phyloP scores from a whole-genome alignment of 1,284 basidiomycete genomes.

The Ustilago tritici region DNA sequence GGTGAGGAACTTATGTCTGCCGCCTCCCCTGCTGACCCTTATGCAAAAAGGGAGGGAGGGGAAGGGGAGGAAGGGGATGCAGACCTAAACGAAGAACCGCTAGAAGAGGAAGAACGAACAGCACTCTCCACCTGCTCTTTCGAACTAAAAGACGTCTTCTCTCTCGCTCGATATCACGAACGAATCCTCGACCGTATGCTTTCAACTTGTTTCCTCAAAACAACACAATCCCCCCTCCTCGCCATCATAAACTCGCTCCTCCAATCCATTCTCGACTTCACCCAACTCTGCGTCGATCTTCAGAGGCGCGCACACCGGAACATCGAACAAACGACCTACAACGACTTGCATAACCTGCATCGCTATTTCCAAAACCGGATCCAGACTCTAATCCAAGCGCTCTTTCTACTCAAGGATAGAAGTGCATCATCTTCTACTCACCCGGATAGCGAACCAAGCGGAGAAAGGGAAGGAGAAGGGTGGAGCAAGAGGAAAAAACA shows the following conservation, averaged over 20 bases:
- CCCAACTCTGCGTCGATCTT: constrained; percentile 40
- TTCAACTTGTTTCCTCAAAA: constrained; percentile 49
- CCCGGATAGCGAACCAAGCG: background rate
- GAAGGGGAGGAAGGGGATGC: constrained; percentile 15
- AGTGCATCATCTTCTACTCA: background rate
- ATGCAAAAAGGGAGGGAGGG: background rate
- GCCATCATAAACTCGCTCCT: constrained; percentile 37
- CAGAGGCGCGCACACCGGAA: constrained; percentile 14
- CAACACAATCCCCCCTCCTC: constrained; percentile 25
- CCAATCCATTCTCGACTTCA: constrained; percentile 45
- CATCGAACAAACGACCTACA: constrained; percentile 18
- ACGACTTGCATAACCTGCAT: constrained; percentile 31
- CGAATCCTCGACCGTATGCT: constrained; percentile 55
- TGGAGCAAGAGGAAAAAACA: constrained; percentile 30
- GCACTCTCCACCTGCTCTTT: constrained; percentile 31
- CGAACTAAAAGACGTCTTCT: constrained; percentile 59
- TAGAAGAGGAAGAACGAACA: constrained; percentile 36
- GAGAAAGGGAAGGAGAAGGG: background rate
- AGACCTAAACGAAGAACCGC: constrained; percentile 36
- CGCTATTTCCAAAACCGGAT: constrained; percentile 24
- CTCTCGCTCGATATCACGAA: constrained; percentile 56
- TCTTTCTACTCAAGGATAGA: constrained; percentile 36
- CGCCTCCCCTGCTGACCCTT: background rate
- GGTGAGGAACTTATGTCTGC: constrained; percentile 26
- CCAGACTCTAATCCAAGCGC: constrained; percentile 32